Base-by-base conservation (phyloP, 176 grass and related monocot genomes). In the Urochloa ruziziensis region DNA sequence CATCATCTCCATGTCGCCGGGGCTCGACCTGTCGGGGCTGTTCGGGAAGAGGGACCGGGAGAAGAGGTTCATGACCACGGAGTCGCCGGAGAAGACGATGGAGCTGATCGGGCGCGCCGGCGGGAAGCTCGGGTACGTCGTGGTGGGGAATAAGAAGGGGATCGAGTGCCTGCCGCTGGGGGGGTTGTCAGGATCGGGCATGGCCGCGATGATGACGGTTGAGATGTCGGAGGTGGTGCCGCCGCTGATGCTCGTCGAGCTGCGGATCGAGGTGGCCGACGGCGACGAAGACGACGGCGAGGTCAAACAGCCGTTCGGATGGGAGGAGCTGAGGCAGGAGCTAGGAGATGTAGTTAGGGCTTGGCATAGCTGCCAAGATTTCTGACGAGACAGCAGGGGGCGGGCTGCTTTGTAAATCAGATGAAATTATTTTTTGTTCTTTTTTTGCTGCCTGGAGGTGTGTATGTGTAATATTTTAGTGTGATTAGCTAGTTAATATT, bases 21-120 rank as follows among this genome's bases (percentile, higher is more conserved):
- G 95, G 16, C 83, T 98, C 25, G 81, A 98, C 77, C 84, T 98
- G 18, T 98, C 95, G 2, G 90, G 92, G 0, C 49, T 98, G 35
- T 93, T 98, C 78, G 59, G 86, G 1, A 83, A 92, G 7, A 39
- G 61, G 29, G 24, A n/a, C 30, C 86, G 88, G 59, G 87, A 84
- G 79, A 89, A 78, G 82, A 57, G 90, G 73, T 98, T 98, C 90
- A 93, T 90, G 81, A 93, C 95, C 2, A 78, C 77, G 33, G 84
- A 74, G 35, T 82, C 95, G 15, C 86, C 88, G 13, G 86, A 92
- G 82, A 52, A 35, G 42, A 94, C 90, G 16, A 63, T 97, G 83
- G 81, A 82, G 60, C 72, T 74, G 83, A 69, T 97, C n/a, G 81
- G 88, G 27, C 83, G 49, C 33, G 74, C 83, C 0, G 90, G 88